These are phyloP conservation scores for Teunomyces cretensis DNA, from an alignment of 805 yeast genomes.

Conservation along the genomic window DNA sequence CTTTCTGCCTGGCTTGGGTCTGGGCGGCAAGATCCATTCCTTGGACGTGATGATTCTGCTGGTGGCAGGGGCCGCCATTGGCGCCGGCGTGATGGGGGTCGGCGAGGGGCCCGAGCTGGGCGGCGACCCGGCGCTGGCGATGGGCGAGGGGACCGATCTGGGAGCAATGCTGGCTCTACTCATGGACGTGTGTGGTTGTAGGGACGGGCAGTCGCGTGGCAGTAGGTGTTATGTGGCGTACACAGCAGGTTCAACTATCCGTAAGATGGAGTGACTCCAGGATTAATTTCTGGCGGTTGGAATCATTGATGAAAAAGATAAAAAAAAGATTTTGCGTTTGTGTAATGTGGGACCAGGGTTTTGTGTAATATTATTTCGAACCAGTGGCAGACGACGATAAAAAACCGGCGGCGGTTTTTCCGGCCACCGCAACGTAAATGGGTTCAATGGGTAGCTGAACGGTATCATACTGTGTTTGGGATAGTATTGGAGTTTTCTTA, in stretches of 20 bases:
- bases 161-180: constrained; percentile 11
- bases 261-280: no score
- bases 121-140: constrained; percentile 8
- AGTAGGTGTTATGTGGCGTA: not conserved
- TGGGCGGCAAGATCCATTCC: constrained; percentile 61
- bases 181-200: not conserved
- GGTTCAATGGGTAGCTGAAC: no score
- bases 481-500: no score
- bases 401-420: not conserved
- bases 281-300: not conserved
- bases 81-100: constrained; percentile 1
- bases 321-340: constrained; percentile 7
- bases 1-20: constrained; percentile 62
- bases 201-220: no score
- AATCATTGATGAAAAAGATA: constrained; percentile 12
- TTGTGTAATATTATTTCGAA: not conserved
- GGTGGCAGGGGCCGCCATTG: constrained; percentile 4
- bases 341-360: not conserved
- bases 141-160: constrained; percentile 15
- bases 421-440: no score
- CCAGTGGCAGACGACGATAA: not conserved
- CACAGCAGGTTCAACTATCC: no score
- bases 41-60: constrained; percentile 57
- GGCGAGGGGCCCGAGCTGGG: constrained; percentile 5
- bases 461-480: no score